phyloP scores from a whole-genome alignment of 2,329 filamentous ascomycete species.

The Phaeomoniella chlamydospora region DNA sequence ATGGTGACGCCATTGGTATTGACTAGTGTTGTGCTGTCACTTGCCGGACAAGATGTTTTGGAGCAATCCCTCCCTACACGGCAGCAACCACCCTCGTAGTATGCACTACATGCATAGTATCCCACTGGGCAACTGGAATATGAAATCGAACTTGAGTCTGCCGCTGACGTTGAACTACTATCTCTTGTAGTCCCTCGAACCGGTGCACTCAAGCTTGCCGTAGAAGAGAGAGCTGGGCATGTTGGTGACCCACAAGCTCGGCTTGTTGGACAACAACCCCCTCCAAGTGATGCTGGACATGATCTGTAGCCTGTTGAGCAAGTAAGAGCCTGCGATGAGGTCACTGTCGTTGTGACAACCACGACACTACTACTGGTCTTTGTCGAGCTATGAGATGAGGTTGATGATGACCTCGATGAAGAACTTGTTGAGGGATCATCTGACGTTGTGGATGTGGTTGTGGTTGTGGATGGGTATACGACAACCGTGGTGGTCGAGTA shows the following conservation, averaged over 20 bases:
- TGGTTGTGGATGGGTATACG: conserved; percentile 4
- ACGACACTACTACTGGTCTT: conserved; percentile 5
- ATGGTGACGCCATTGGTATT: conserved; percentile 53
- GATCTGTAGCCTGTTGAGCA: conserved; percentile 31
- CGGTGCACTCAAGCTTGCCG: conserved; percentile 16
- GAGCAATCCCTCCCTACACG: conserved; percentile 75
- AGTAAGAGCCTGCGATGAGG: conserved; percentile 13
- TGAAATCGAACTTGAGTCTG: conserved; percentile 21
- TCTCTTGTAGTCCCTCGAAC: conserved; percentile 20
- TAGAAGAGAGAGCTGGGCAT: conserved; percentile 19
- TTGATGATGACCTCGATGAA: conserved; percentile 8
- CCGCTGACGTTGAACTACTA: conserved; percentile 12
- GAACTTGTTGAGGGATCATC: conserved; percentile 3
- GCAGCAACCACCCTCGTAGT: conserved; percentile 73
- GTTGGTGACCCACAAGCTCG: conserved; percentile 24
- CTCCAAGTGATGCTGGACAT: conserved; percentile 29
- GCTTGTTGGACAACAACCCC: conserved; percentile 33
- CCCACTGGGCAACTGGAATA: conserved; percentile 59
- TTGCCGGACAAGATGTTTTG: conserved; percentile 59
- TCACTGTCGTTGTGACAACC: conserved; percentile 19
- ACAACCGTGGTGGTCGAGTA: conserved; percentile 12
- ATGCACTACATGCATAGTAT: conserved; percentile 80
- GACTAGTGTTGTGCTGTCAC: conserved; percentile 48
- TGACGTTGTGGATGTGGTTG: too few relatives aligned
- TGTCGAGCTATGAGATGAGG: conserved; percentile 12